phyloP scores from a whole-genome alignment of 331 rosid species.

The Malus hybrid region DNA sequence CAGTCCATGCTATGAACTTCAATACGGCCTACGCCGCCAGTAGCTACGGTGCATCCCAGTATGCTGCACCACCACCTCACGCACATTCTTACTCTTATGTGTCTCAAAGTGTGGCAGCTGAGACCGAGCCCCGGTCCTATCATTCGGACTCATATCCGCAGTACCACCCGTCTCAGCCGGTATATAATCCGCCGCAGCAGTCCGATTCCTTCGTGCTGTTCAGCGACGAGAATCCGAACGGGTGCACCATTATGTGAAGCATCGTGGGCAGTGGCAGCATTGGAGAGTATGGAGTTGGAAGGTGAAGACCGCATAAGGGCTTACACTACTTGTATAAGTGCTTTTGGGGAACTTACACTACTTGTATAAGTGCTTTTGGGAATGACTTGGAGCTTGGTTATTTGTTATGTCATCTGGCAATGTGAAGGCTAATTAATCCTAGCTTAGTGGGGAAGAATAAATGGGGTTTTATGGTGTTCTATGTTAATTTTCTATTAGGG shows the following conservation, averaged over 20 bases:
- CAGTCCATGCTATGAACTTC: conserved; percentile 29
- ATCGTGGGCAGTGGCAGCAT: neutral
- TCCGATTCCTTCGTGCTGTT: conserved; percentile 43
- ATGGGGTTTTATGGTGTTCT: too few relatives aligned
- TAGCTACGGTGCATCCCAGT: conserved; percentile 35
- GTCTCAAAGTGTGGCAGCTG: conserved; percentile 15
- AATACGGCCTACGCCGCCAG: conserved; percentile 32
- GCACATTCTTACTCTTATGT: conserved; percentile 24
- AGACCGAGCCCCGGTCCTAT: conserved; percentile 23
- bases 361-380: too few relatives aligned
- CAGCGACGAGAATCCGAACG: conserved; percentile 81
- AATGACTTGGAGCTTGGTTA: too few relatives aligned
- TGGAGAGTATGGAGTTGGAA: too few relatives aligned
- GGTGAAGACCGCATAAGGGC: too few relatives aligned
- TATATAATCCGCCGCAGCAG: neutral
- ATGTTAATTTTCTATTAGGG: too few relatives aligned
- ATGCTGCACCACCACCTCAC: conserved; percentile 31
- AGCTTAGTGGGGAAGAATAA: too few relatives aligned
- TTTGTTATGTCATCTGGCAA: too few relatives aligned
- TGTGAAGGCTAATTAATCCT: too few relatives aligned
- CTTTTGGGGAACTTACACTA: too few relatives aligned
- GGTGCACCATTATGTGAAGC: conserved; percentile 55
- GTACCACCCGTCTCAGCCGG: neutral
- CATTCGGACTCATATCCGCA: conserved; percentile 10
- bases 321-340: too few relatives aligned